Evolutionary conservation across 495 filamentous ascomycete species (phyloP).

Genomic region (Penicillium tannophilum): DNA sequence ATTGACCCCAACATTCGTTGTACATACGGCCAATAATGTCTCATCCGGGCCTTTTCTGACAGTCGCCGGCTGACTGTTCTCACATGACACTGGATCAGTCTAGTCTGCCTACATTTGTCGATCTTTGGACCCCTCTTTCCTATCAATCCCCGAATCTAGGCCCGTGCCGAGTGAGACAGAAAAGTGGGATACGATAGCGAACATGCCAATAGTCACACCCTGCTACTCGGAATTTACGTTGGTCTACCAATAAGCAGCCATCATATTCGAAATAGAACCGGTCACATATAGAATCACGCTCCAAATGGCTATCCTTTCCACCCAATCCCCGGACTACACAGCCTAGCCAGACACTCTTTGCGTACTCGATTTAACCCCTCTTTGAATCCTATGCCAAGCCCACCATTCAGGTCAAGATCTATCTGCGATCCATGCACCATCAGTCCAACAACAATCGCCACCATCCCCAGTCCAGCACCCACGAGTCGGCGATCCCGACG

Average conservation of each 20-base stretch:
- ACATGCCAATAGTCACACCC: not conserved
- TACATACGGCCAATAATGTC: conserved; percentile 20
- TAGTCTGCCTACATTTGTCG: not conserved
- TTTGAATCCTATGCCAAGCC: not conserved
- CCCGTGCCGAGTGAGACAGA: not conserved
- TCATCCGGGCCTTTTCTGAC: conserved; percentile 11
- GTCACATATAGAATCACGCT: not conserved
- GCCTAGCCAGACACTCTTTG: not conserved
- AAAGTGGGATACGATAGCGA: not conserved
- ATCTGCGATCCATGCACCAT: conserved; percentile 7
- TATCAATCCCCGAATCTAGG: not conserved
- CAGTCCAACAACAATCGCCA: conserved; percentile 3
- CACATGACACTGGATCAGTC: conserved; percentile 4
- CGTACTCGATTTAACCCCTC: not conserved
- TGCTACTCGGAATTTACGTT: not conserved
- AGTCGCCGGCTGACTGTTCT: not conserved
- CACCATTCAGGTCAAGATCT: not conserved
- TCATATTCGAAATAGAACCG: not conserved
- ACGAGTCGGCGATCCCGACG: conserved; percentile 4
- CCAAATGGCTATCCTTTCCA: not conserved
- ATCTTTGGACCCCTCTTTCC: not conserved
- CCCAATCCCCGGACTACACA: not conserved
- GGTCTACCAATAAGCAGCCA: not conserved
- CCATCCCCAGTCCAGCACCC: not conserved
- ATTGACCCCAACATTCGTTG: conserved; percentile 26